Base-by-base conservation (phyloP, 1,139 yeast genomes). In the Taphrina deformans region DNA sequence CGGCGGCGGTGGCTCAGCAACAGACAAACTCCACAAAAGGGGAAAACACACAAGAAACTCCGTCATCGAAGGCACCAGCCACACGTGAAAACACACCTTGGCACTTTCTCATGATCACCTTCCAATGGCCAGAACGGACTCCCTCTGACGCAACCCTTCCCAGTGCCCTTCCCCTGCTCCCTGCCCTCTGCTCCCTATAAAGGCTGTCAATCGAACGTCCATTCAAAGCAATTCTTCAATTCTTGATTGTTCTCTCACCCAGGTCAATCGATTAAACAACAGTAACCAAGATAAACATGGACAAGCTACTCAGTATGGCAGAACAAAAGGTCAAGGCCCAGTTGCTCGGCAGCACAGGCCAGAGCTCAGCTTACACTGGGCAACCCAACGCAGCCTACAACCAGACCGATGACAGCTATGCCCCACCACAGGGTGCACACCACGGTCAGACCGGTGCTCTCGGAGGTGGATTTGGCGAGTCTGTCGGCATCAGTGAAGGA, bases 401-500 rank as follows among this genome's bases (percentile, higher is more conserved):
- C n/a, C 53, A 48, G 53, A 29, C 35, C 21, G 53, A 27, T 23
- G 53, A 48, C 35, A 48, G 35, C 21, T 48, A 48, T 24, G 53
- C 53, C 21, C 53, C 53, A 14, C 53, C 53, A 26, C 33, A 48
- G 38, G 53, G 53, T 27, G 29, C 26, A 7, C 12, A n/a, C 6
- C 29, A 21, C 50, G 53, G 53, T 7, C 53, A 48, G 35, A 48
- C 53, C n/a, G 53, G 53, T 26, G 53, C 21, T 5, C 53, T 48
- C 21, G 35, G 53, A 7, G 29, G 33, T 23, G 58, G 58, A 6
- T 53, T 21, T 18, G 58, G 58, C 31, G 58, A 53, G 21, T 38
- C 58, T 18, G 38, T 38, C 14, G 46, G 58, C 35, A 40, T 53
- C 31, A 53, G 58, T 27, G 58, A 53, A 23, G 58, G 58, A 14